These are phyloP conservation scores for Cladorrhinum sp. DNA, from an alignment of 2,329 filamentous ascomycete genomes.

Conservation along the genomic window DNA sequence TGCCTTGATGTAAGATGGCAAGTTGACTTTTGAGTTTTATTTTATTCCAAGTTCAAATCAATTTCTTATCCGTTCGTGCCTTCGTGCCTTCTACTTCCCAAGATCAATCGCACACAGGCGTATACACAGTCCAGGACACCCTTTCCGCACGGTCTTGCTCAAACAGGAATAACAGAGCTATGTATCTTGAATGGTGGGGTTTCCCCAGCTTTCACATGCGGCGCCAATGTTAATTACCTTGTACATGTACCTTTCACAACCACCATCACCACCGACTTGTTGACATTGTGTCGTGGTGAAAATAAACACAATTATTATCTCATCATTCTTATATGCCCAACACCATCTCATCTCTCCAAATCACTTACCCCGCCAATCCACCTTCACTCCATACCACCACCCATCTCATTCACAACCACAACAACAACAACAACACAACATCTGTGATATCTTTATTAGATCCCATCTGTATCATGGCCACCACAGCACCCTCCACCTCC, in stretches of 20 bases:
- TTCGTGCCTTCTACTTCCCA: too few relatives aligned
- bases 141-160: background rate
- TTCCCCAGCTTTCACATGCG: slow-evolving; percentile 6
- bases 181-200: background rate
- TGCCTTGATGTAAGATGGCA: background rate
- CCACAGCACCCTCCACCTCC: slow-evolving; percentile 4
- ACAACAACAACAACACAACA: too few relatives aligned
- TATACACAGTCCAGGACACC: too few relatives aligned
- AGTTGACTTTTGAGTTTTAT: too few relatives aligned
- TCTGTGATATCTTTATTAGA: background rate
- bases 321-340: background rate
- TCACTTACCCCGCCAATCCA: background rate
- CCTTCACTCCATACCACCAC: background rate
- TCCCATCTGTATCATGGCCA: slow-evolving; percentile 1
- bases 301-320: background rate
- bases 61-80: too few relatives aligned
- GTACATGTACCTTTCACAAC: slow-evolving; percentile 1
- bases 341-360: background rate
- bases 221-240: background rate
- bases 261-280: background rate
- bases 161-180: background rate
- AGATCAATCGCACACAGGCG: too few relatives aligned
- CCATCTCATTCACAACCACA: background rate
- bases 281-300: background rate
- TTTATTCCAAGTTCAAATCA: background rate